Conservation (phyloP, 106 monocot genomes). For the Triglochin maritima region DNA sequence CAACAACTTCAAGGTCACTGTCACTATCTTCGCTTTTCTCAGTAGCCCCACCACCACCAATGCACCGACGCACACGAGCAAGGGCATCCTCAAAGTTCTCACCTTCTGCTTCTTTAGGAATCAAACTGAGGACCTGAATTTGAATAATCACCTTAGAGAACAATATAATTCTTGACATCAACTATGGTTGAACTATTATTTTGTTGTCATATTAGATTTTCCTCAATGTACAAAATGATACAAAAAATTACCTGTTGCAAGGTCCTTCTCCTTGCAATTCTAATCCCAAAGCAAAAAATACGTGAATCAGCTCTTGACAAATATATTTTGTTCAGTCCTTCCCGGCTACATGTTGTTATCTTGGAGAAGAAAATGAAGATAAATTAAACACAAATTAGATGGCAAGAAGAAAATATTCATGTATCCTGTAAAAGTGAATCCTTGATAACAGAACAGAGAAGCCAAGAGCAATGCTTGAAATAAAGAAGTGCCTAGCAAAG, state of each 20-base stretch:
- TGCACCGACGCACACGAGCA: slow-evolving; percentile 69
- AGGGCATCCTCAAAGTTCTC: slow-evolving; percentile 81
- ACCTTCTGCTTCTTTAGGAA: slow-evolving; percentile 81
- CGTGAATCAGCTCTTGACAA: slow-evolving; percentile 41
- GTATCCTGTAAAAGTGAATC: no score
- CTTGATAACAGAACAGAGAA: no score
- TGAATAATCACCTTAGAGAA: neutral
- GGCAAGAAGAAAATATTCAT: no score
- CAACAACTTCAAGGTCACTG: slow-evolving; percentile 85
- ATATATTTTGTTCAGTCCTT: slow-evolving; percentile 50
- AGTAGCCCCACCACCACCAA: slow-evolving; percentile 71
- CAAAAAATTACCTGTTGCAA: slow-evolving; percentile 42
- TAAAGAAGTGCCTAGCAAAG: no score
- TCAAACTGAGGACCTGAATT: slow-evolving; percentile 53
- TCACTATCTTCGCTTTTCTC: slow-evolving; percentile 69
- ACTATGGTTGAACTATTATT: no score
- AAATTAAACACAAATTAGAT: no score
- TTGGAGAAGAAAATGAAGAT: neutral
- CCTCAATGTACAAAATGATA: no score
- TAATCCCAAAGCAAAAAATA: slow-evolving; percentile 44
- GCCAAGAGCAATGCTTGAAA: no score
- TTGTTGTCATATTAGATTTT: no score
- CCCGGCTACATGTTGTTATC: slow-evolving; percentile 50
- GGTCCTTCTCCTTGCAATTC: slow-evolving; percentile 46
- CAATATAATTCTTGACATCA: no score